These are phyloP conservation scores for Jatropha podagrica DNA, from an alignment of 441 rosid genomes.

Conservation along the genomic window DNA sequence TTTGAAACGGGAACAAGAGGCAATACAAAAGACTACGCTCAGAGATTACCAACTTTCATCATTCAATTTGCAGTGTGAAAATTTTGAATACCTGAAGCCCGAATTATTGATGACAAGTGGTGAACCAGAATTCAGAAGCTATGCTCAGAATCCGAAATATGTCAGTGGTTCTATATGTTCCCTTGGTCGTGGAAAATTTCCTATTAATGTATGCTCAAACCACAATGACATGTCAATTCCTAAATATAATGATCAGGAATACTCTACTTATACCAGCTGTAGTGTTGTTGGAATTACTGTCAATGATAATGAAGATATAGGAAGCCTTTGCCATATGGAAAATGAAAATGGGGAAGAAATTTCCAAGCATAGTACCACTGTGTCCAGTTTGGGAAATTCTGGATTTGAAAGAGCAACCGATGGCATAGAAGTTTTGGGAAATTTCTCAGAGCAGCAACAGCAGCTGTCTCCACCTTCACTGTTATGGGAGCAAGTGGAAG, in stretches of 20 bases:
- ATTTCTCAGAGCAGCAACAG: constrained; percentile 12
- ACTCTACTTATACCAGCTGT: background rate
- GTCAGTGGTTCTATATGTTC: constrained; percentile 6
- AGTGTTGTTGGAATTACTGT: constrained; percentile 10
- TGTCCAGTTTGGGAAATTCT: constrained; percentile 15
- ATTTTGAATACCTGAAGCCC: constrained; percentile 2
- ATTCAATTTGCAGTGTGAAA: constrained; percentile 17
- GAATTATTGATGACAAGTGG: background rate
- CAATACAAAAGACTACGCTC: constrained; percentile 17
- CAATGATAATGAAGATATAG: background rate
- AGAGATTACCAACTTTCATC: constrained; percentile 17
- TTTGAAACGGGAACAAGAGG: constrained; percentile 34
- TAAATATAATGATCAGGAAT: constrained; percentile 7
- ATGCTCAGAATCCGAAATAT: constrained; percentile 17
- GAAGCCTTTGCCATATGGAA: constrained; percentile 11
- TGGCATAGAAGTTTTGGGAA: background rate
- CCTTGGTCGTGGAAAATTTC: constrained; percentile 9
- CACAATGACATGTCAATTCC: constrained; percentile 4
- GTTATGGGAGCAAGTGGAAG: constrained; percentile 12
- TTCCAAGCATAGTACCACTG: background rate
- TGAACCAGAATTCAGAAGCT: constrained; percentile 16
- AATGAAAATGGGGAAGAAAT: constrained; percentile 14
- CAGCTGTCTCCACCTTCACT: background rate
- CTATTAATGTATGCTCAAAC: constrained; percentile 10
- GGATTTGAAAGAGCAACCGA: constrained; percentile 10